Evolutionary conservation across 768 basidiomycete species (phyloP), one percentile per base, ranked within the genome.

Genomic region (Daedaleopsis nitida): DNA sequence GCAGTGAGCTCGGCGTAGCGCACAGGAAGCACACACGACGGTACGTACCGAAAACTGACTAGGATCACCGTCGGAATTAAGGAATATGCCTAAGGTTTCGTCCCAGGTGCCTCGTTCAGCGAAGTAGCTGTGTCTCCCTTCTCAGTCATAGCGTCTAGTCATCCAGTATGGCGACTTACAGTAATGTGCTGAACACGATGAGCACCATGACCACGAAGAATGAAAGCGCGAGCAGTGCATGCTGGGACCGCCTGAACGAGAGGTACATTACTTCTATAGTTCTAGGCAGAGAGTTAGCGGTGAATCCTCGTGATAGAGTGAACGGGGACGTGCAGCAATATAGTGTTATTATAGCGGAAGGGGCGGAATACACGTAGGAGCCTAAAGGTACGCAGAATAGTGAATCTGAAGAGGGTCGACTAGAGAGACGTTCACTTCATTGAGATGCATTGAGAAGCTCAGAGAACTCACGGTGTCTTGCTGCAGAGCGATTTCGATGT

Each of bases 221-320:
- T 2, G 85, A 84, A 19, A 96, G 86, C 0, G 94, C 94, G 3
- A 94, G 81, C 0, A 95, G 79, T 0, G 94, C 94, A 66, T 96
- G 91, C 65, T 92, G 89, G 0, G 92, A 94, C 61, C 92, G 81
- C 52, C 89, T 83, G 38, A 95, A 88, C 34, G 92, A 88, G 34
- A 96, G 82, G 71, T 90, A 94, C 94, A 96, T 97, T 67, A 93
- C 92, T 78, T 94, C 91, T 52, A 93, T 93, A 0, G 92, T 93
- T 49, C 91, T 92, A 57, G 12, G 19, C 49, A 12, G 11, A 47
- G 32, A 16, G 14, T 59, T 7, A 60, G 58, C 57, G 57, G 38
- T 49, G 24, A 37, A 42, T 19, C 11, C 8, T 27, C 42, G 42
- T 3, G 19, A 4, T 12, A 37, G 44, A 9, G 24, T 17, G 21